Evolutionary conservation across 2,329 filamentous ascomycete genomes (phyloP), one percentile per base, ranked within the genome.

Genomic region (Rutstroemia sp.): DNA sequence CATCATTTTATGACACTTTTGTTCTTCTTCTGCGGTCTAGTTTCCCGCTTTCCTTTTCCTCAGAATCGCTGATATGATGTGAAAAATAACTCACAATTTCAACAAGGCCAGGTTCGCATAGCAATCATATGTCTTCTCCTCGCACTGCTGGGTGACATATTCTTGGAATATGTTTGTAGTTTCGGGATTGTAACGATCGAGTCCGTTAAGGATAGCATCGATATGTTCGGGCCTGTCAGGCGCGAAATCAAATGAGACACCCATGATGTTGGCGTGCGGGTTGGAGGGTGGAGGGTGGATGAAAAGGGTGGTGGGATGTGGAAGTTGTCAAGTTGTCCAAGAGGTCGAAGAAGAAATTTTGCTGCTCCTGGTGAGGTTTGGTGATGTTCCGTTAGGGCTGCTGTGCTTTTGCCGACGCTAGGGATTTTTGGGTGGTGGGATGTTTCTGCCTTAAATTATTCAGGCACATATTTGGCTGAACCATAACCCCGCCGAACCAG

Each of bases 131-230:
- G 88, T 92, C 76, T 91, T 87, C 74, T 88, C 86, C 75, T 97
- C 92, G 79, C 94, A 99, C 77, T 99, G 94, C 74, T 91, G 86
- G 70, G 82, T 81, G 61, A 99, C 87, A 75, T 99, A 99, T 73
- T 89, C 87, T 80, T 99, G 92, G 74, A 99, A 94, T 64, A 89
- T 81, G 61, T 83, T 83, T 50, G 95, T 95, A 51, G 94, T 96
- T 78, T 99, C 94, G 44, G 94, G 94, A 75, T 99, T 99, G 79
- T 99, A 99, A 70, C 94, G 84, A 76, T 99, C 94, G 63, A 99
- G 89, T 67, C 94, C 92, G 76, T 92, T 96, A 71, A 99, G 90
- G 70, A 99, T 96, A 73, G 78, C 80, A 71, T 90, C 87, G 75
- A 99, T 95, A 73, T 94, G 86, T 65, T 94, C 89, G 67, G 94